A percentile compares a stretch with the other conserved stretches of the same genome.
Conservation (phyloP, 1,139 yeast species). For the Debaryomyces nepalensis region DNA sequence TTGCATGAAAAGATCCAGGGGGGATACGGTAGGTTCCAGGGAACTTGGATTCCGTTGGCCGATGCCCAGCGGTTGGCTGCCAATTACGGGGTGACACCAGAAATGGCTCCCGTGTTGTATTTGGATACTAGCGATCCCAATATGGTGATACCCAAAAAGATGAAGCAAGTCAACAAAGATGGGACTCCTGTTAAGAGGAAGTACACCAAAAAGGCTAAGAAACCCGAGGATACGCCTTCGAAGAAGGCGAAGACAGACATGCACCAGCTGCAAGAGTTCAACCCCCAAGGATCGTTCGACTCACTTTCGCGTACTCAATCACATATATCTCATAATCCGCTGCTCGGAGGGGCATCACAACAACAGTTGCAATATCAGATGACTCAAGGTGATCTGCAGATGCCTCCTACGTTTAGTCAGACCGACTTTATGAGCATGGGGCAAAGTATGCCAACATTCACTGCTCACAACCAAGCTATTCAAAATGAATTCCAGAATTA, state of each 20-base stretch:
- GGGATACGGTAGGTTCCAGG: conserved; percentile 96
- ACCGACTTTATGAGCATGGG: conserved; percentile 30
- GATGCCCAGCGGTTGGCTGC: conserved; percentile 59
- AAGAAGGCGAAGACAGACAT: conserved; percentile 38
- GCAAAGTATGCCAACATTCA: conserved; percentile 18
- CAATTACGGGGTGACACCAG: conserved; percentile 57
- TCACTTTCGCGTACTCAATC: conserved; percentile 5
- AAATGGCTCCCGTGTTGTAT: conserved; percentile 57
- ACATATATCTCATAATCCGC: conserved; percentile 1
- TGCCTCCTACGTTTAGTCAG: conserved; percentile 27
- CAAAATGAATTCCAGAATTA: conserved; percentile 35
- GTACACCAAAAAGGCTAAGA: conserved; percentile 43
- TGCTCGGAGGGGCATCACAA: not conserved
- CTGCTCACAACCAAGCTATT: conserved; percentile 24
- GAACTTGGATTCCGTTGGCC: conserved; percentile 91
- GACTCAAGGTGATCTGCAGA: conserved; percentile 16
- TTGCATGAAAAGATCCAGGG: conserved; percentile 94
- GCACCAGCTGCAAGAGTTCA: conserved; percentile 6
- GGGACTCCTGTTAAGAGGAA: conserved; percentile 52
- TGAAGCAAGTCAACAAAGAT: conserved; percentile 47
- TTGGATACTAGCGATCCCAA: conserved; percentile 54
- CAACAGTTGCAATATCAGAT: conserved; percentile 15
- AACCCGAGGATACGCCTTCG: conserved; percentile 41
- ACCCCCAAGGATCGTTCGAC: conserved; percentile 6
- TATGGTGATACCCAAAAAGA: conserved; percentile 51